A percentile compares a stretch with the other conserved stretches of the same genome.
Evolutionary conservation across 1,284 basidiomycete genomes (phyloP).

Genomic region (Ganoderma boninense): DNA sequence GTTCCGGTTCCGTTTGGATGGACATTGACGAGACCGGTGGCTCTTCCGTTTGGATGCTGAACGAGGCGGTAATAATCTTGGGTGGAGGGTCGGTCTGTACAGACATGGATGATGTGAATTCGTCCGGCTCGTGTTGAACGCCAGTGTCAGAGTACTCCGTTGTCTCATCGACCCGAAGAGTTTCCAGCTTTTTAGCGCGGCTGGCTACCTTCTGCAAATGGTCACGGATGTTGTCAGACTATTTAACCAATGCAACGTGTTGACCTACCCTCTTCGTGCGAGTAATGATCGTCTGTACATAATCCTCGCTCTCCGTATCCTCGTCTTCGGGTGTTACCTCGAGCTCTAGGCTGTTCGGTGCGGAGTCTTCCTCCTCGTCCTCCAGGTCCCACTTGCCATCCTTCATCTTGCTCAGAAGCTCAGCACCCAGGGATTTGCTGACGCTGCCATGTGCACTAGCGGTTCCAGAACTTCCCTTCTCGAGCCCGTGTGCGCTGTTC

Average conservation of each 20-base stretch:
- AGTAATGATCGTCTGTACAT: conserved; percentile 84
- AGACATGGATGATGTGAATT: conserved; percentile 50
- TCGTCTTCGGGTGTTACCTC: conserved; percentile 49
- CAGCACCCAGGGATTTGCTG: conserved; percentile 84
- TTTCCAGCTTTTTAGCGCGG: conserved; percentile 60
- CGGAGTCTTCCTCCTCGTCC: conserved; percentile 51
- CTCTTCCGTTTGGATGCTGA: conserved; percentile 48
- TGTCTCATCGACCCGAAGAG: conserved; percentile 65
- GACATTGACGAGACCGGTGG: conserved; percentile 40
- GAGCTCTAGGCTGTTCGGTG: conserved; percentile 27
- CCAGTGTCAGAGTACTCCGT: conserved; percentile 76
- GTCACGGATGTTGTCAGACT: conserved; percentile 12
- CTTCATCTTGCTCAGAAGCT: conserved; percentile 72
- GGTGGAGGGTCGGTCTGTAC: conserved; percentile 52
- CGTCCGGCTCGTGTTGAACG: conserved; percentile 68
- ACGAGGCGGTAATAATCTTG: conserved; percentile 37
- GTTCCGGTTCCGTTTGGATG: conserved; percentile 54
- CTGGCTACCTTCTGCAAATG: conserved; percentile 66
- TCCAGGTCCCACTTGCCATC: conserved; percentile 54
- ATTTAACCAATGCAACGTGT: conserved; percentile 9
- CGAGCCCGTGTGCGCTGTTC: conserved; percentile 51
- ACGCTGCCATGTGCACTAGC: conserved; percentile 65
- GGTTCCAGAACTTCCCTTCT: conserved; percentile 46
- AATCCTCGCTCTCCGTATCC: conserved; percentile 74
- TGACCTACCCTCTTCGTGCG: conserved; percentile 72